A percentile compares a stretch with the other conserved stretches of the same genome.
phyloP scores from a whole-genome alignment of 331 rosid genomes.

The Cydonia oblonga region DNA sequence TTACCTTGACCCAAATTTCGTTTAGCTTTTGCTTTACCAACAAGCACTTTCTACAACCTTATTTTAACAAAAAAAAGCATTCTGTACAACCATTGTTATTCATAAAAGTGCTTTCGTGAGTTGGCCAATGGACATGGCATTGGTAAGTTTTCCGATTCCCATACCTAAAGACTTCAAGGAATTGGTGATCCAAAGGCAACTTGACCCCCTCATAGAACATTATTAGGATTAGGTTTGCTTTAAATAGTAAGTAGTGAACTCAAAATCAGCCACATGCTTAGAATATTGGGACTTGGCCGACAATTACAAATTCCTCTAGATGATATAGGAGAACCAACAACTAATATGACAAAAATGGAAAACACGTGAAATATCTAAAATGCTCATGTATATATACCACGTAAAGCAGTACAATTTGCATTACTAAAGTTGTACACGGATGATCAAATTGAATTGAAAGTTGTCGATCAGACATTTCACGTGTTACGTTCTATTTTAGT shows the following conservation, averaged over 20 bases:
- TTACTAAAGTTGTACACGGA: neutral
- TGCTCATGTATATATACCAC: neutral
- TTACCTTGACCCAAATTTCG: neutral
- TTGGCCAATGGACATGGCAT: neutral
- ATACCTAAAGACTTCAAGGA: neutral
- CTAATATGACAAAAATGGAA: neutral
- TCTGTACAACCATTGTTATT: neutral
- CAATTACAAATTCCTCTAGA: neutral
- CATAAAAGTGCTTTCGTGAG: neutral
- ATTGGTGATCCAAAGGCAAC: neutral
- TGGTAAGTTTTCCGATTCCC: neutral
- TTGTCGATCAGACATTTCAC: too few relatives aligned
- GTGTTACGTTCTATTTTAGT: neutral
- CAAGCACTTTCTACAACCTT: neutral
- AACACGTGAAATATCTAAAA: neutral
- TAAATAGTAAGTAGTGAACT: neutral
- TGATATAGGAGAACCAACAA: neutral
- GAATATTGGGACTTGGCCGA: neutral
- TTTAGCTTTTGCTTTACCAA: neutral
- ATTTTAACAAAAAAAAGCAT: neutral
- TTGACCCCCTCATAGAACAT: neutral
- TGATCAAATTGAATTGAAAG: too few relatives aligned
- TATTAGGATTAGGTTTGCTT: neutral
- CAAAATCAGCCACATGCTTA: neutral
- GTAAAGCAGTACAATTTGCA: neutral